These are phyloP conservation scores for Ziziphus jujuba DNA, from an alignment of 306 rosid species.

Conservation along the genomic window DNA sequence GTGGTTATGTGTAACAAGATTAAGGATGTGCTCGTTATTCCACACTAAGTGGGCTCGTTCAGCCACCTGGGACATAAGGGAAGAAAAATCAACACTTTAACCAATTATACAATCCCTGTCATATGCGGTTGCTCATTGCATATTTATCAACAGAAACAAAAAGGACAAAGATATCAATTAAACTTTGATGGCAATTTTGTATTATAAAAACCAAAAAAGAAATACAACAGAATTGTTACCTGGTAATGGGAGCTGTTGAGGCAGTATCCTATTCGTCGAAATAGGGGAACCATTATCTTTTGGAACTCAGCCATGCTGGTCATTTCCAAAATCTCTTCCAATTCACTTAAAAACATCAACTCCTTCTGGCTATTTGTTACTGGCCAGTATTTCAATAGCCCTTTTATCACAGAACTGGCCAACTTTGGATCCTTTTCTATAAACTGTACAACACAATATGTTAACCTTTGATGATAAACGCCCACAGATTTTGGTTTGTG, in stretches of 20 bases:
- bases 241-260: slow-evolving; percentile 90
- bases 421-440: slow-evolving; percentile 91
- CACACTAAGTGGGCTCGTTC: slow-evolving; percentile 93
- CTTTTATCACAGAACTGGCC: slow-evolving; percentile 76
- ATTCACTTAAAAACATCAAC: slow-evolving; percentile 93
- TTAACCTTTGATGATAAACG: slow-evolving; percentile 83
- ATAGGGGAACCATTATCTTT: slow-evolving; percentile 77
- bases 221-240: slow-evolving; percentile 42
- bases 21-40: slow-evolving; percentile 88
- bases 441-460: slow-evolving; percentile 89
- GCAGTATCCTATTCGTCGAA: slow-evolving; percentile 70
- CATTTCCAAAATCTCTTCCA: slow-evolving; percentile 94
- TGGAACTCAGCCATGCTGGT: slow-evolving; percentile 83
- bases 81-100: neutral
- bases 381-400: slow-evolving; percentile 94
- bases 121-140: neutral
- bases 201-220: neutral
- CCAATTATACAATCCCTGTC: neutral
- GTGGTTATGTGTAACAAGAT: slow-evolving; percentile 74
- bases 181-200: neutral
- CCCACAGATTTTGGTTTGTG: slow-evolving; percentile 97
- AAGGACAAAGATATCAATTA: neutral
- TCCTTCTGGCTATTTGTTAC: slow-evolving; percentile 96
- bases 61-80: slow-evolving; percentile 60
- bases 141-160: neutral